phyloP scores from a whole-genome alignment of 495 filamentous ascomycete species.

The Hypoxylon fuscum region DNA sequence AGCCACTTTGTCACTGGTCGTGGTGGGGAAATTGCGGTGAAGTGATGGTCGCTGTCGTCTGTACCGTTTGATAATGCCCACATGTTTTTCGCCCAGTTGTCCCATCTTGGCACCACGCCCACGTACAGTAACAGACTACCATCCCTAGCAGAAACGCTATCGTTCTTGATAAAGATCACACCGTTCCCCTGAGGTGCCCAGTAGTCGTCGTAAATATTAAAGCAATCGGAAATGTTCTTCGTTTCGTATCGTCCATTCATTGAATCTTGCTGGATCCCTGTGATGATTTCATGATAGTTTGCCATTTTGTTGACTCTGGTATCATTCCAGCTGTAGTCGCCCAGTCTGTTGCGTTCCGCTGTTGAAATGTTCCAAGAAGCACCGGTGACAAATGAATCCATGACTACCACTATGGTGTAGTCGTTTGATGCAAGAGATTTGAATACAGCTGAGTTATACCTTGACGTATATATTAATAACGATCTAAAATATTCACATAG shows the following conservation, averaged over 20 bases:
- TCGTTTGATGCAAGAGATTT: slow-evolving; percentile 49
- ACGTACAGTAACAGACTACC: slow-evolving; percentile 44
- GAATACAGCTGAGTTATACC: slow-evolving; percentile 56
- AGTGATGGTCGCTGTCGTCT: no score
- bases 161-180: slow-evolving; percentile 42
- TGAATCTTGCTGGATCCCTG: slow-evolving; percentile 34
- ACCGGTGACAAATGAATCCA: slow-evolving; percentile 39
- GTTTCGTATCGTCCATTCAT: slow-evolving; percentile 11
- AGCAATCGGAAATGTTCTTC: slow-evolving; percentile 39
- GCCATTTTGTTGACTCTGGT: slow-evolving; percentile 19
- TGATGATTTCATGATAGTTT: slow-evolving; percentile 29
- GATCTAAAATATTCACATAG: no score
- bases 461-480: slow-evolving; percentile 14
- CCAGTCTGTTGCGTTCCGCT: slow-evolving; percentile 10
- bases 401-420: slow-evolving; percentile 47
- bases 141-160: slow-evolving; percentile 15
- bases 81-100: slow-evolving; percentile 47
- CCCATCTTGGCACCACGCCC: slow-evolving; percentile 35
- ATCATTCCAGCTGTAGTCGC: slow-evolving; percentile 29
- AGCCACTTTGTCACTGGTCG: slow-evolving; percentile 32
- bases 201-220: slow-evolving; percentile 40
- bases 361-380: slow-evolving; percentile 19
- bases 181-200: slow-evolving; percentile 42
- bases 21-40: slow-evolving; percentile 3
- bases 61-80: slow-evolving; percentile 43